Conservation (phyloP, 2,329 filamentous ascomycete genomes). For the Fusarium torulosum region DNA sequence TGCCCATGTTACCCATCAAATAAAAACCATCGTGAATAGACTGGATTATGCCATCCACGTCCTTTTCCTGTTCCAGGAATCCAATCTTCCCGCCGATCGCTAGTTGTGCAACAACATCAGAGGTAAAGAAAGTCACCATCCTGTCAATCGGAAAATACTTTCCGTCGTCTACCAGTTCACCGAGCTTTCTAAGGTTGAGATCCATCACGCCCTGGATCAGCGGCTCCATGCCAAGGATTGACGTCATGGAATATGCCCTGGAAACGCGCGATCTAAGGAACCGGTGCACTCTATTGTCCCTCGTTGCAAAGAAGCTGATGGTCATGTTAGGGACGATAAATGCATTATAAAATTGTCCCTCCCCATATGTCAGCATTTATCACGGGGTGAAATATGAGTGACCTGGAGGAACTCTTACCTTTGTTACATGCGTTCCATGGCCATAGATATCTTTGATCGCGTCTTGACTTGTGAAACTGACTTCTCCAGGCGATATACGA, state of each 20-base stretch:
- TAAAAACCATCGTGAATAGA: slow-evolving; percentile 32
- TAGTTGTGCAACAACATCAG: slow-evolving; percentile 18
- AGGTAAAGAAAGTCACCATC: slow-evolving; percentile 25
- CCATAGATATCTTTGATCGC: slow-evolving; percentile 11
- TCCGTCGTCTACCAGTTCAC: neutral
- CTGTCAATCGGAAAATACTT: neutral
- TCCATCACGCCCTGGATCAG: slow-evolving; percentile 23
- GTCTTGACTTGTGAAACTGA: slow-evolving; percentile 14
- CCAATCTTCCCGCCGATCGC: slow-evolving; percentile 28
- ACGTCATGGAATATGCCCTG: slow-evolving; percentile 27
- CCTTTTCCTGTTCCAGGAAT: slow-evolving; percentile 20
- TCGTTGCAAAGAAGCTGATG: slow-evolving; percentile 23
- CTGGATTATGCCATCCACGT: slow-evolving; percentile 25
- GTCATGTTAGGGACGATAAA: slow-evolving; percentile 30
- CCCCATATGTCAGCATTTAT: neutral
- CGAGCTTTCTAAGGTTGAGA: slow-evolving; percentile 14
- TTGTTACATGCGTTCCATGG: slow-evolving; percentile 18
- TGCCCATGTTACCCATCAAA: slow-evolving; percentile 32
- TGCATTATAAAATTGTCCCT: slow-evolving; percentile 21
- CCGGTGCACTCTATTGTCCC: slow-evolving; percentile 17
- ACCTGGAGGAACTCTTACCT: neutral
- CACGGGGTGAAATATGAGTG: neutral
- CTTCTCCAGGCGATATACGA: slow-evolving; percentile 21
- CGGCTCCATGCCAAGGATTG: slow-evolving; percentile 20
- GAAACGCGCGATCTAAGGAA: slow-evolving; percentile 22